Evolutionary conservation across 768 basidiomycete genomes (phyloP).

Genomic region (Amanita pallidorosea): DNA sequence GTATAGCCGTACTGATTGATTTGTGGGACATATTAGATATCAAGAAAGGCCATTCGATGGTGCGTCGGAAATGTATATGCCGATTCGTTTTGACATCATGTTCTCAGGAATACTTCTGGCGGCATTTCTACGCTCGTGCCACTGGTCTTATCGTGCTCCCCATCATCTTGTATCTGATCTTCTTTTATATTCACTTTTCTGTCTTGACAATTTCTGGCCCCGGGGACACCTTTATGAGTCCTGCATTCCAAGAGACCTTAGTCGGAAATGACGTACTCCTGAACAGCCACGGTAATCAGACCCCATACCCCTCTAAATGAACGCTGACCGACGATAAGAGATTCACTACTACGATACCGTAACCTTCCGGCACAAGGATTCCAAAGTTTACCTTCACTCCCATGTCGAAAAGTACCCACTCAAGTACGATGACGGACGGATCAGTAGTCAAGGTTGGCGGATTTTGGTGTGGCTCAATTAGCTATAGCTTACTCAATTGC

Average conservation of each 20-base stretch:
- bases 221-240: conserved; percentile 96
- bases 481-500: conserved; percentile 1
- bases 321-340: conserved; percentile 38
- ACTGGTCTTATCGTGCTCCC: conserved; percentile 84
- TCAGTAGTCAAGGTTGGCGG: conserved; percentile 76
- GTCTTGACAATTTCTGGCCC: conserved; percentile 83
- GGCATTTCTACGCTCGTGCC: conserved; percentile 80
- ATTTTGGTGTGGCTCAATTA: not conserved
- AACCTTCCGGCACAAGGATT: conserved; percentile 83
- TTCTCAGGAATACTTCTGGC: conserved; percentile 73
- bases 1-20: conserved; percentile 85
- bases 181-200: conserved; percentile 94
- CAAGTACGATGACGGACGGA: conserved; percentile 89
- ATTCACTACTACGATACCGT: conserved; percentile 88
- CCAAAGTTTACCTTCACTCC: conserved; percentile 90
- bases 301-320: not conserved
- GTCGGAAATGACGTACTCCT: conserved; percentile 84
- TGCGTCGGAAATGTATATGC: conserved; percentile 17
- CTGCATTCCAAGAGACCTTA: conserved; percentile 94
- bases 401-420: conserved; percentile 87
- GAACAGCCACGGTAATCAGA: conserved; percentile 70
- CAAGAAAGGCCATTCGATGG: conserved; percentile 72
- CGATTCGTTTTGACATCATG: conserved; percentile 3
- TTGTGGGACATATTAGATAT: conserved; percentile 90
- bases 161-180: conserved; percentile 80